Evolutionary conservation across 1,139 yeast genomes (phyloP).

Genomic region (Arxiozyma heterogenica): DNA sequence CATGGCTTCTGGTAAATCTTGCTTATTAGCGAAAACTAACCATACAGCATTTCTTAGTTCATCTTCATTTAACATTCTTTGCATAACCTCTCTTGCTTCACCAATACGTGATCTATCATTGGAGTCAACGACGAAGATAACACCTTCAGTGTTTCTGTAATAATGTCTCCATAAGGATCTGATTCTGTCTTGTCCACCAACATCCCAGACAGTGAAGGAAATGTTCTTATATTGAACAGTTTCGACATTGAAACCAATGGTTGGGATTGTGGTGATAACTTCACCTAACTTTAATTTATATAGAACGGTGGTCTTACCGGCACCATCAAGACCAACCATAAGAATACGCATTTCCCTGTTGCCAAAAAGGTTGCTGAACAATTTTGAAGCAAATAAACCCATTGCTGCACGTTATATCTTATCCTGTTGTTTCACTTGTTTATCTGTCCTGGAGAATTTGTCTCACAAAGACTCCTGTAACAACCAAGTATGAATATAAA

Average conservation of each 20-base stretch:
- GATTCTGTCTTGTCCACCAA: constrained; percentile 94
- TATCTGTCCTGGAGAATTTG: background rate
- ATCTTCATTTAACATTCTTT: constrained; percentile 89
- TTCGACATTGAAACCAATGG: constrained; percentile 90
- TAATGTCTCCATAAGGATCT: constrained; percentile 95
- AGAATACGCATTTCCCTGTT: constrained; percentile 82
- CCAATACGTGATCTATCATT: constrained; percentile 90
- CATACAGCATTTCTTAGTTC: constrained; percentile 85
- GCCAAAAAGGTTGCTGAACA: constrained; percentile 78
- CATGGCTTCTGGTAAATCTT: constrained; percentile 89
- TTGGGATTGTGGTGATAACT: constrained; percentile 87
- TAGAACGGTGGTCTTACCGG: constrained; percentile 85
- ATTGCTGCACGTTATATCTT: constrained; percentile 29
- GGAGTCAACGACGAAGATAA: constrained; percentile 85
- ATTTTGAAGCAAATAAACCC: constrained; percentile 86
- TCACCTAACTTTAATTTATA: constrained; percentile 87
- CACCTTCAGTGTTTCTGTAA: constrained; percentile 91
- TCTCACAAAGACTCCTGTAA: background rate
- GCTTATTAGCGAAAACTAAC: constrained; percentile 86
- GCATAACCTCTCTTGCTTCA: constrained; percentile 89
- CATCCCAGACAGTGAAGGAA: constrained; percentile 94
- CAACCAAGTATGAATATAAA: background rate
- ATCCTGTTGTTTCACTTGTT: background rate
- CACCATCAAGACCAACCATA: constrained; percentile 92
- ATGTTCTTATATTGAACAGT: constrained; percentile 92